phyloP scores from a whole-genome alignment of 169 alveolate genomes.

The Plasmodium chabaudi region DNA sequence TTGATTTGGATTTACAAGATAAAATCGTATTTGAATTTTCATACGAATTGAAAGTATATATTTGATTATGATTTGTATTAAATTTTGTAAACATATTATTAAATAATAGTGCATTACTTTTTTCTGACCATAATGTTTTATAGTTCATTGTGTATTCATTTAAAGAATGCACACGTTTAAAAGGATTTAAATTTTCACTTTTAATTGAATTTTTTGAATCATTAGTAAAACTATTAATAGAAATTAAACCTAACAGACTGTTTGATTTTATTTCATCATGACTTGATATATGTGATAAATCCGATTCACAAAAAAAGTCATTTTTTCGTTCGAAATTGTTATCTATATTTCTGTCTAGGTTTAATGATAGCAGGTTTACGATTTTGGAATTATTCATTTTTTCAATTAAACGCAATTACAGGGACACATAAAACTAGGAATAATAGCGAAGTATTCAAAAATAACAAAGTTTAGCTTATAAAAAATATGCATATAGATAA shows the following conservation, averaged over 20 bases:
- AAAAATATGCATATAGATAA: too few species aligned
- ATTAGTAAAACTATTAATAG: constrained; percentile 13
- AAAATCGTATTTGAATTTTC: constrained; percentile 19
- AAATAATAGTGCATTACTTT: neutral
- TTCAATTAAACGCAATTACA: too few species aligned
- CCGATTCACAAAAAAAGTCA: constrained; percentile 3
- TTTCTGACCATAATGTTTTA: constrained; percentile 10
- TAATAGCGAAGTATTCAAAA: too few species aligned
- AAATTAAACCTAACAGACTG: constrained; percentile 6
- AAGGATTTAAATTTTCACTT: constrained; percentile 24
- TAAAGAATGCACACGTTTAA: constrained; percentile 26
- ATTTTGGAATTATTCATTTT: neutral
- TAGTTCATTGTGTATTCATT: constrained; percentile 35
- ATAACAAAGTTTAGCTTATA: too few species aligned
- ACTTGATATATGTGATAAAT: constrained; percentile 15
- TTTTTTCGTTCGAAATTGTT: neutral
- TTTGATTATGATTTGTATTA: constrained; percentile 20
- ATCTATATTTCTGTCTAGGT: constrained; percentile 9
- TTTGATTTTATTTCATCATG: constrained; percentile 11
- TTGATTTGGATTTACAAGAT: neutral
- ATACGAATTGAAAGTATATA: neutral
- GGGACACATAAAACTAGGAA: too few species aligned
- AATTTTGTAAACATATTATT: constrained; percentile 36
- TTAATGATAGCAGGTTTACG: neutral
- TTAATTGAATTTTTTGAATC: constrained; percentile 37